Evolutionary conservation across 2,329 filamentous ascomycete genomes (phyloP), one percentile per base, ranked within the genome.

Genomic region (Beauveria rudraprayagi): DNA sequence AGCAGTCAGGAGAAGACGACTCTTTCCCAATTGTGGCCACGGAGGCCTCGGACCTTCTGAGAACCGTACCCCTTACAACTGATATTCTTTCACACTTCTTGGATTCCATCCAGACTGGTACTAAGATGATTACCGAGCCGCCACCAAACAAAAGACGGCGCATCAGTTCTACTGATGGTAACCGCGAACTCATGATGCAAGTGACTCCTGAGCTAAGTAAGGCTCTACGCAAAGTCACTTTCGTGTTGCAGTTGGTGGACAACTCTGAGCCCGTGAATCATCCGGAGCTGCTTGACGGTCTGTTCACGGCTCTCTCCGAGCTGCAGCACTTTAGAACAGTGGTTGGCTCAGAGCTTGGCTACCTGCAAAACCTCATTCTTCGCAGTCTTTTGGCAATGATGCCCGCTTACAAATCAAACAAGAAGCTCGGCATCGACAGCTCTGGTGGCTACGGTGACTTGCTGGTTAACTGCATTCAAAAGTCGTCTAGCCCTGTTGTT

Each of bases 401-500:
- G 66, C 88, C 91, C 62, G 85, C 85, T 0, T 87, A 90, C 68
- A 90, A 89, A 73, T 73, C 75, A 56, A 78, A 84, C 72, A 78
- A 80, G 69, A 76, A 74, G 40, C 77, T 88, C 46, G 82, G 83
- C 62, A 87, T 96, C 61, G 91, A 95, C 71, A 85, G 86, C 51
- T 88, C 90, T 2, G 87, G 86, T 43, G 89, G 96, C 44, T 87
- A 95, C 61, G 90, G 91, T 3, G 94, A 99, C 71, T 76, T 97
- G 51, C 86, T 99, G 60, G 92, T 97, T 54, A 92, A 95, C 70
- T 97, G 92, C 76, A 90, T 99, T 50, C 90, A 95, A 69, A 92
- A 91, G 64, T 95, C 92, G 0, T 86, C 90, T 28, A 97, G 90
- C 72, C 92, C 92, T 0, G 91, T 96, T 65, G 92, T 99, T 7